Base-by-base conservation (phyloP, 2,329 filamentous ascomycete species). In the Cercospora sp. region DNA sequence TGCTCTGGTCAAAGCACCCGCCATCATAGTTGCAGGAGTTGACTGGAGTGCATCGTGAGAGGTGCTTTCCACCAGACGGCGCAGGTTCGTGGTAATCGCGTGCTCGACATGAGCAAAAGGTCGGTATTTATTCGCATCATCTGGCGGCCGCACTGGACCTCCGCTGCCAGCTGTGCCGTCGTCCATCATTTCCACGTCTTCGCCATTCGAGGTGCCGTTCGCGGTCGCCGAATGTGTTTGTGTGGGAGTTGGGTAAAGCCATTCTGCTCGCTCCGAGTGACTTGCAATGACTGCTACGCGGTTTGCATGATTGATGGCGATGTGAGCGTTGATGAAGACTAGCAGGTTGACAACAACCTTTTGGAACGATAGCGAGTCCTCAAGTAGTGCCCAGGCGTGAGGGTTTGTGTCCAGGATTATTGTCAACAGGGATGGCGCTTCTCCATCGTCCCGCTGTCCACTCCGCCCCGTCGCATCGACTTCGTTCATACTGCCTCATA, bases 341-440 rank as follows among this genome's bases (percentile, higher is more conserved):
- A 98, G 90, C 71, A 98, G 87, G 81, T 94, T 91, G 69, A 94
- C 92, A 68, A 99, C 85, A 69, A 93, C 93, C 76, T 91, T 90
- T 60, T 91, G 91, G 69, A 99, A 87, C 30, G 94, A 89, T 7
- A 98, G 88, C 33, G 87, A 87, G 66, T 88, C 82, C 69, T 89
- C 85, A 55, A 98, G 87, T 68, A 92, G 85, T 6, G 92, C 89
- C 95, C 95, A 97, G 74, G 95, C 94, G 74, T 94, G 91, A 2
- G 95, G 95, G 79, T 99, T 99, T 28, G 94, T 97, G 83, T 99
- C 95, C 82, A 99, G 87, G 76, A 99, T 86, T 75, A 99, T 90
- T 73, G 93, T 91, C 63, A 97, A 88, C 40, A 99, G 89, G 13
- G 94, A 97, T 0, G 95, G 92, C 10, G 87, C 82, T 45, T 85